A percentile compares a stretch with the other conserved stretches of the same genome.
These are phyloP conservation scores for Inonotus obliquus DNA, from an alignment of 1,284 basidiomycete species.

Conservation along the genomic window DNA sequence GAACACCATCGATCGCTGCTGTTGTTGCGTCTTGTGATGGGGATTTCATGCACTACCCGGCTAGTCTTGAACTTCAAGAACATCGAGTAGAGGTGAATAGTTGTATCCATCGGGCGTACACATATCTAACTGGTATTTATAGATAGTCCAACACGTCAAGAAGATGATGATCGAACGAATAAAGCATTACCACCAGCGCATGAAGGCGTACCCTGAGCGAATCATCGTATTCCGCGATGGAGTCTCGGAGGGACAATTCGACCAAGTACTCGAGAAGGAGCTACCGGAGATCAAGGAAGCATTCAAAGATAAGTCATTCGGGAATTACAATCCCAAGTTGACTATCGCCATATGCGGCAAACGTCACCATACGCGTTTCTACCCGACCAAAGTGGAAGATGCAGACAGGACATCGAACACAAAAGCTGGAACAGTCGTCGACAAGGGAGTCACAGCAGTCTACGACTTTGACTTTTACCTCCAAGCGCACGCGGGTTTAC, in stretches of 20 bases:
- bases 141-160: conserved; percentile 64
- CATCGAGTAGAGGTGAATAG: conserved; percentile 55
- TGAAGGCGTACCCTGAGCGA: conserved; percentile 51
- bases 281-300: conserved; percentile 51
- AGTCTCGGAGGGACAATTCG: conserved; percentile 73
- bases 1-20: conserved; percentile 72
- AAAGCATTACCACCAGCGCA: conserved; percentile 48
- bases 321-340: conserved; percentile 53
- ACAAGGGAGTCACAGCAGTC: conserved; percentile 66
- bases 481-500: conserved; percentile 66
- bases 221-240: conserved; percentile 73
- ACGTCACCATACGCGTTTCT: conserved; percentile 71
- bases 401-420: conserved; percentile 67
- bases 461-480: conserved; percentile 77
- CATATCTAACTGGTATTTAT: not conserved
- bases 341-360: conserved; percentile 77
- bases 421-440: conserved; percentile 68
- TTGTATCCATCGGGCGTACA: conserved; percentile 32
- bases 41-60: conserved; percentile 66
- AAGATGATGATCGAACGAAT: conserved; percentile 69
- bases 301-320: conserved; percentile 52
- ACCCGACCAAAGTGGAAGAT: conserved; percentile 41
- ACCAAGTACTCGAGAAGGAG: conserved; percentile 52
- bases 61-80: conserved; percentile 56
- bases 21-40: conserved; percentile 70